Conservation (phyloP, 2,329 filamentous ascomycete genomes). For the Camillea tinctor region DNA sequence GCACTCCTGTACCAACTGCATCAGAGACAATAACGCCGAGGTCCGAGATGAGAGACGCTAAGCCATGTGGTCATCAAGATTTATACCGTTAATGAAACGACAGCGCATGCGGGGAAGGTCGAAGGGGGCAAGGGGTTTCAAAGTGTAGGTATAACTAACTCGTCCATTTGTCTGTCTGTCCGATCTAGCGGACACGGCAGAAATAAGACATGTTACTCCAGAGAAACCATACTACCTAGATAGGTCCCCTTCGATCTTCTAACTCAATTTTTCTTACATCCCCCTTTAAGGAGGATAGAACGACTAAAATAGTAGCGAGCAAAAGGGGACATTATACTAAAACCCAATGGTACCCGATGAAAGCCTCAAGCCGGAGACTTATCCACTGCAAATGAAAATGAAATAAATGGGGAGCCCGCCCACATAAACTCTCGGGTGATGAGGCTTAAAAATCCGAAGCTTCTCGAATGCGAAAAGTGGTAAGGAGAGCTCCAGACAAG, state of each 20-base stretch:
- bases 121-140: neutral
- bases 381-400: constrained; percentile 7
- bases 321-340: neutral
- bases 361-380: neutral
- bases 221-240: neutral
- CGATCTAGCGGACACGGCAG: neutral
- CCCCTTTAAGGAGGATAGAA: constrained; percentile 7
- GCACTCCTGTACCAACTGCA: neutral
- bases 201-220: neutral
- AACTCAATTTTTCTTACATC: neutral
- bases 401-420: constrained; percentile 2
- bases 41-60: neutral
- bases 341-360: constrained; percentile 5
- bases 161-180: neutral
- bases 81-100: neutral
- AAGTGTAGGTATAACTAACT: neutral
- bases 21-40: neutral
- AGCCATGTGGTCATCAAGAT: neutral
- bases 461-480: neutral
- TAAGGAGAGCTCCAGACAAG: neutral
- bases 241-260: neutral
- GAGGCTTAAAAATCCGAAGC: neutral
- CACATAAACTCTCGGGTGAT: neutral
- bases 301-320: constrained; percentile 3
- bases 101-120: neutral